These are phyloP conservation scores for Fusarium chaquense DNA, from an alignment of 2,329 filamentous ascomycete species.

Conservation along the genomic window DNA sequence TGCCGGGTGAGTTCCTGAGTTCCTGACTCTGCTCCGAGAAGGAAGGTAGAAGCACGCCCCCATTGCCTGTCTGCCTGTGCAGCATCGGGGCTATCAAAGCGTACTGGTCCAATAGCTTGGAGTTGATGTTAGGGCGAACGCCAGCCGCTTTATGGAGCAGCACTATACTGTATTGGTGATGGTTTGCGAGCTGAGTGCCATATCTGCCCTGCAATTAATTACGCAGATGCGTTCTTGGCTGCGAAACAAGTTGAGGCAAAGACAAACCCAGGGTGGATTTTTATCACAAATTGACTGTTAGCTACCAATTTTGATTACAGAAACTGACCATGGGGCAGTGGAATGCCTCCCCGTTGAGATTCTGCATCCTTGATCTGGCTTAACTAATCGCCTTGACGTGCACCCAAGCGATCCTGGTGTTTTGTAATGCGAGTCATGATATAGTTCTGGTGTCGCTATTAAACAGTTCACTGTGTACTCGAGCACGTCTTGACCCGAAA, in stretches of 20 bases:
- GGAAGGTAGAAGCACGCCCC: slow-evolving; percentile 32
- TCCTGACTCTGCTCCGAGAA: slow-evolving; percentile 1
- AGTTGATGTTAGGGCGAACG: slow-evolving; percentile 22
- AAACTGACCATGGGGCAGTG: neutral
- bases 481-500: neutral
- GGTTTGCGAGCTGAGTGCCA: slow-evolving; percentile 25
- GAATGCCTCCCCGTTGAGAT: neutral
- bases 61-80: slow-evolving; percentile 9
- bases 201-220: neutral
- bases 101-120: slow-evolving; percentile 5
- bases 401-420: neutral
- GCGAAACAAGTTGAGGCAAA: slow-evolving; percentile 3
- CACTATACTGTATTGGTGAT: slow-evolving; percentile 25
- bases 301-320: neutral
- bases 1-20: slow-evolving; percentile 6
- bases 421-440: neutral
- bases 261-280: neutral
- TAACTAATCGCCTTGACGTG: neutral
- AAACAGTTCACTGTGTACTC: neutral
- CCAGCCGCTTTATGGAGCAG: slow-evolving; percentile 24
- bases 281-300: neutral
- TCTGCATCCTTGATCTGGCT: neutral
- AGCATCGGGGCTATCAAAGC: slow-evolving; percentile 8
- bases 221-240: neutral
- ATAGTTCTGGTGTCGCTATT: neutral